Percentiles rank a stretch among this genome's conserved stretches.
Evolutionary conservation across 208 protist species (phyloP).

Genomic region (Leishmania guyanensis): DNA sequence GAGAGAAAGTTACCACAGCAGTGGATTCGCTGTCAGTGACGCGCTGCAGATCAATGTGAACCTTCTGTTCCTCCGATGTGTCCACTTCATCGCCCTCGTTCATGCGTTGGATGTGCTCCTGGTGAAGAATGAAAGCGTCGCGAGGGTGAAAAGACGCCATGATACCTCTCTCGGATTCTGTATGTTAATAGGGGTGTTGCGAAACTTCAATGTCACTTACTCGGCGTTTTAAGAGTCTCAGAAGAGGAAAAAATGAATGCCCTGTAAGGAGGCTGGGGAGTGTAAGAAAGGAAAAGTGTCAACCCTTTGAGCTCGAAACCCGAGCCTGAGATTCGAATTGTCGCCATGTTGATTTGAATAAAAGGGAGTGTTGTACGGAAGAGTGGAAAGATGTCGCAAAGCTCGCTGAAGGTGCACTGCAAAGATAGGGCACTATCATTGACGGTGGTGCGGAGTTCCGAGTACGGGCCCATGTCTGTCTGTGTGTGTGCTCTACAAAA

Average conservation of each 20-base stretch:
- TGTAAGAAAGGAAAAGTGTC: neutral
- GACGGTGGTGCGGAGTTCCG: neutral
- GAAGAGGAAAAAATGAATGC: neutral
- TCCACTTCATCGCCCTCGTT: constrained; percentile 92
- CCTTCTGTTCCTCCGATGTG: constrained; percentile 88
- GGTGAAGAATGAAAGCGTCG: constrained; percentile 88
- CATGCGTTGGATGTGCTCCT: constrained; percentile 86
- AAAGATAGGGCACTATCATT: neutral
- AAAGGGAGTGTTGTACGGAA: neutral
- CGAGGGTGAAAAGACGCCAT: constrained; percentile 76
- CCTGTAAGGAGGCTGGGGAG: neutral
- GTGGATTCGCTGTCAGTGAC: constrained; percentile 78
- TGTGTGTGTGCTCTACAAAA: neutral
- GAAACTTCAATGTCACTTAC: neutral
- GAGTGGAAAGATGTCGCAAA: neutral
- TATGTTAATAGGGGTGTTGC: neutral
- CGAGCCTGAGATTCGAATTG: neutral
- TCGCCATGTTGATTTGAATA: neutral
- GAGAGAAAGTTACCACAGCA: constrained; percentile 82
- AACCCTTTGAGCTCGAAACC: neutral
- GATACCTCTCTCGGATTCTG: neutral
- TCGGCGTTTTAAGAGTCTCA: neutral
- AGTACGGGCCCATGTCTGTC: neutral
- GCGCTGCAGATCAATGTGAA: constrained; percentile 85
- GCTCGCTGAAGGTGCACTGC: neutral